Base-by-base conservation (phyloP, 257 asterid species). In the Plectranthus barbatus region DNA sequence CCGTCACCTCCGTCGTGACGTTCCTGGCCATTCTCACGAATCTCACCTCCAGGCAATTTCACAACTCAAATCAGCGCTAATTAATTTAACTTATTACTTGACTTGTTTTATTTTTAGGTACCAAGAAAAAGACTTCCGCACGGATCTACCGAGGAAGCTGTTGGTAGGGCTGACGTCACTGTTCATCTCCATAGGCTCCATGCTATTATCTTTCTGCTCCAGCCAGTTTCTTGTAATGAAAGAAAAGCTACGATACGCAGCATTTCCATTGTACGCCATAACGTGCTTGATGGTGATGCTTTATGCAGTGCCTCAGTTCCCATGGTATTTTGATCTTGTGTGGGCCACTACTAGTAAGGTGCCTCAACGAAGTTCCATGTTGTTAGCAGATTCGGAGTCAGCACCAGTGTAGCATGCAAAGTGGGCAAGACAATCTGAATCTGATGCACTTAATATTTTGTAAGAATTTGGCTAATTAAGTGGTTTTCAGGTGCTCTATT, bases 11-110 rank as follows among this genome's bases (percentile, higher is more conserved):
- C 0, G 67, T 84, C 55, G 79, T 84, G 62, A 72, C 75, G 66
- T 84, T 81, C 63, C 80, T 84, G 3, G 73, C 85, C 1, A 81
- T 84, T 24, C 83, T 81, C n/a, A n/a, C n/a, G n/a, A n/a, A n/a
- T n/a, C n/a, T n/a, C 60, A 84, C 87, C 12, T 84, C 91, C 4
- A 68, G 74, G 78, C 53, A 65, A 31, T 0, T 1, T 1, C 29
- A 1, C 3, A 31, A 31, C 7, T 23, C 36, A 31, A 31, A 21
- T n/a, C n/a, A 31, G 5, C 36, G 7, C 36, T 31, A 31, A 31
- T n/a, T 1, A 4, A 1, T n/a, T n/a, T n/a, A n/a, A n/a, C n/a
- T n/a, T n/a, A n/a, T n/a, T n/a, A n/a, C n/a, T n/a, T n/a, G n/a
- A n/a, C n/a, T n/a, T n/a, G n/a, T n/a, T n/a, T n/a, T n/a, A n/a